Evolutionary conservation across 140 eudicot species (phyloP).

Genomic region (Anethum foeniculum): DNA sequence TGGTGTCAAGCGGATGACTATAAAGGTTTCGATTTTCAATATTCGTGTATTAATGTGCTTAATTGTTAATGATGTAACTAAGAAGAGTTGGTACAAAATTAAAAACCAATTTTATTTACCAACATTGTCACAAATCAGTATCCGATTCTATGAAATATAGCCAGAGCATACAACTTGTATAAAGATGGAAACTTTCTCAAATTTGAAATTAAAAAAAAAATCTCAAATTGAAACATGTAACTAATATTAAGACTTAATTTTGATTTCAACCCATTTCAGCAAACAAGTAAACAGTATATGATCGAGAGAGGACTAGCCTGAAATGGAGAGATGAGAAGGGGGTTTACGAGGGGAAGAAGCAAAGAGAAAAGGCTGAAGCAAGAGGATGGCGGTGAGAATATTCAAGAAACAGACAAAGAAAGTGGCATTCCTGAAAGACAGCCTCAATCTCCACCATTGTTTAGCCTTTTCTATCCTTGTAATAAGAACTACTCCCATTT

Average conservation of each 20-base stretch:
- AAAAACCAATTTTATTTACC: neutral
- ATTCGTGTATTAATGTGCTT: neutral
- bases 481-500: neutral
- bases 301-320: conserved; percentile 27
- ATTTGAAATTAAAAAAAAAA: too few relatives aligned
- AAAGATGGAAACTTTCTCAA: neutral
- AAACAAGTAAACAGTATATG: neutral
- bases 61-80: neutral
- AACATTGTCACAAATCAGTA: neutral
- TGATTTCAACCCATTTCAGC: neutral
- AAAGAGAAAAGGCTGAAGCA: conserved; percentile 50
- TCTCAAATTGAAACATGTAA: neutral
- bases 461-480: conserved; percentile 40
- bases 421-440: conserved; percentile 70
- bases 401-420: conserved; percentile 60
- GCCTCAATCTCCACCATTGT: conserved; percentile 39
- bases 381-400: conserved; percentile 47
- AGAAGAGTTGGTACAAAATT: neutral
- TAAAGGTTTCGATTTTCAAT: neutral
- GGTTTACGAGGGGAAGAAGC: conserved; percentile 30
- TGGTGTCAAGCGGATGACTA: neutral
- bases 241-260: neutral
- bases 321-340: conserved; percentile 27
- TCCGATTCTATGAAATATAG: neutral
- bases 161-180: neutral